Percentiles rank a stretch among this genome's conserved stretches.
Conservation (phyloP, 192 early-diverging fungal species). For the Umbelopsis sp. region DNA sequence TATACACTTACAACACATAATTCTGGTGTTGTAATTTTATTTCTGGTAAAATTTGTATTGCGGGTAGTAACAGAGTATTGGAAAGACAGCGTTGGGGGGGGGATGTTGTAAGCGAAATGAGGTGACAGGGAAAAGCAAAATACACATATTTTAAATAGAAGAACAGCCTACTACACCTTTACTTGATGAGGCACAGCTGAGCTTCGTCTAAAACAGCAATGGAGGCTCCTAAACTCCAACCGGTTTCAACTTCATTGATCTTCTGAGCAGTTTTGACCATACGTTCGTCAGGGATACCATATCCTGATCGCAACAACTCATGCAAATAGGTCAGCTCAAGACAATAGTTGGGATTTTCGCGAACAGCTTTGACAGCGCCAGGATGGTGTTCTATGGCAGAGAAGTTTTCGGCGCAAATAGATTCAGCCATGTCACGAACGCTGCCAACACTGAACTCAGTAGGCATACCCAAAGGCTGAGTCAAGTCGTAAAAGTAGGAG, state of each 20-base stretch:
- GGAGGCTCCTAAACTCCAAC: conserved; percentile 86
- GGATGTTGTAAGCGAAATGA: not conserved
- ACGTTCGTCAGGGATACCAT: conserved; percentile 63
- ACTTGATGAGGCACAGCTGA: not conserved
- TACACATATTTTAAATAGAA: too few relatives aligned
- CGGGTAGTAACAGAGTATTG: too few relatives aligned
- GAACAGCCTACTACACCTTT: too few relatives aligned
- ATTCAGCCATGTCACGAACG: conserved; percentile 64
- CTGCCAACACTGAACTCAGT: conserved; percentile 73
- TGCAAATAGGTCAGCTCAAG: conserved; percentile 80
- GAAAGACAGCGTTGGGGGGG: not conserved
- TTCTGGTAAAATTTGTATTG: too few relatives aligned
- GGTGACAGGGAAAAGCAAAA: not conserved
- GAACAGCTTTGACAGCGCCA: conserved; percentile 52
- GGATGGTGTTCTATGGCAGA: conserved; percentile 51
- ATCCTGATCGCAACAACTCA: conserved; percentile 70
- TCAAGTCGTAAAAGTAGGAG: conserved; percentile 94
- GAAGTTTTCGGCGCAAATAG: conserved; percentile 64
- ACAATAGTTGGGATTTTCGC: conserved; percentile 66
- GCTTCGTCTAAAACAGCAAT: conserved; percentile 66
- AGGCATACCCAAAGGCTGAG: conserved; percentile 68
- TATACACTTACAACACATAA: not conserved
- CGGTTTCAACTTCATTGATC: conserved; percentile 82
- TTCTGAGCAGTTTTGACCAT: conserved; percentile 74
- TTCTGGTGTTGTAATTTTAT: too few relatives aligned